phyloP scores from a whole-genome alignment of 192 early-diverging fungal genomes.

The Gonapodya prolifera region DNA sequence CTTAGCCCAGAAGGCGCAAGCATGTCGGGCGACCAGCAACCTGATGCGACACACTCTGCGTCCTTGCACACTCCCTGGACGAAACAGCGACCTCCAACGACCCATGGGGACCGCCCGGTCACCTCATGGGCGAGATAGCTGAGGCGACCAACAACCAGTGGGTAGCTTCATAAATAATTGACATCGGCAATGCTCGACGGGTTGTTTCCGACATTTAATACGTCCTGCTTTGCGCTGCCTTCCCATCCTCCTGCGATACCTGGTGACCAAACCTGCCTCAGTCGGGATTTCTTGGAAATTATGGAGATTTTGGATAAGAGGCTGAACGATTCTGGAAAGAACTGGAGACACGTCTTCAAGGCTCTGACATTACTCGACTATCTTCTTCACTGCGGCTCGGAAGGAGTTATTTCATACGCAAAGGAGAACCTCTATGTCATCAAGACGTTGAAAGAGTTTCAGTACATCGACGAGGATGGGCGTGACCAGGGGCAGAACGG shows the following conservation, averaged over 20 bases:
- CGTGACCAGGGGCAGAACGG: constrained; percentile 84
- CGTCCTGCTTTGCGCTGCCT: too few relatives aligned
- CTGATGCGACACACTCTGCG: too few relatives aligned
- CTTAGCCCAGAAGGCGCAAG: too few relatives aligned
- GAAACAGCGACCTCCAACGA: constrained; percentile 64
- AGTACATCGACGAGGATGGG: constrained; percentile 84
- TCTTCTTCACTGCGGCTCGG: constrained; percentile 71
- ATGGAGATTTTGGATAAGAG: constrained; percentile 98
- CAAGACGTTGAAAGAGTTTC: constrained; percentile 94
- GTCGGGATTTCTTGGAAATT: constrained; percentile 83
- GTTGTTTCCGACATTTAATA: too few relatives aligned
- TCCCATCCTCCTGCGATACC: too few relatives aligned
- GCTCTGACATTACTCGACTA: constrained; percentile 76
- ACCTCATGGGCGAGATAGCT: constrained; percentile 76
- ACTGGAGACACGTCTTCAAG: constrained; percentile 99
- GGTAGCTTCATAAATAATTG: too few relatives aligned
- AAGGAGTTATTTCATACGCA: constrained; percentile 73
- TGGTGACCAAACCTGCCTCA: too few relatives aligned
- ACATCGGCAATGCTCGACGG: too few relatives aligned
- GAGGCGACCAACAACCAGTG: constrained; percentile 74
- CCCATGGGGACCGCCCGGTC: constrained; percentile 57
- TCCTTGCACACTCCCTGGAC: not conserved
- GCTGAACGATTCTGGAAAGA: constrained; percentile 91
- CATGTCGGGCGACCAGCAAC: too few relatives aligned
- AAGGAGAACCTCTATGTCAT: constrained; percentile 84